Base-by-base conservation (phyloP, 2,329 filamentous ascomycete species). In the Ophiosphaerella korrae region DNA sequence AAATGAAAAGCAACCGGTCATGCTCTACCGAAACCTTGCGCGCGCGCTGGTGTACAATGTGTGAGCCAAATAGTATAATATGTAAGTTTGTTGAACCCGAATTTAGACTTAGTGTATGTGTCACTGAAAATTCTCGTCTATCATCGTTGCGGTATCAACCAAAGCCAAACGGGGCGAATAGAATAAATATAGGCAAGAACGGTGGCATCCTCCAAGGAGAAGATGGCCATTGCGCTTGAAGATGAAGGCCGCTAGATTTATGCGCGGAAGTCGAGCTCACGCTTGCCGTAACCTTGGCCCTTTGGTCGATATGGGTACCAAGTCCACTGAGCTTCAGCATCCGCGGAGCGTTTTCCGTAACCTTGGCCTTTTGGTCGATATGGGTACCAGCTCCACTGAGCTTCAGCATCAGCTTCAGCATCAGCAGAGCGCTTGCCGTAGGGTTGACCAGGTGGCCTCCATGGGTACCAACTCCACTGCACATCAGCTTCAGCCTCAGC, bases 341-440 rank as follows among this genome's bases (percentile, higher is more conserved):
- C 53, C 11, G 68, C n/a, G 68, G 58, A 42, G 70, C 71, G 52
- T 63, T 71, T 31, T 52, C 70, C 60, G 32, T 11, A 29, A 29
- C 7, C 7, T 29, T 29, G 26, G 26, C 26, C 26, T 2, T 7
- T 7, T 11, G 26, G 26, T 8, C 26, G 26, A 11, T 68, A 55
- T 18, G 49, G 67, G 53, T 26, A 66, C 62, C 42, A 46, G 31
- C 36, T 45, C 43, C 43, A 52, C 23, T 54, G 47, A 23, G 50
- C 47, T 4, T 48, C 48, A n/a, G 70, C 63, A 39, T 68, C 58
- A 16, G 58, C 47, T 16, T 55, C 50, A 18, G 50, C 40, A 9
- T 42, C 50, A 18, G 70, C 62, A 39, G 67, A 57, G 23, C 67
- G 67, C 40, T 64, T 63, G 36, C 44, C 50, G 62, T 58, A 43